Evolutionary conservation across 164 flowering plant species (phyloP).

Genomic region (Pachysandra terminalis): DNA sequence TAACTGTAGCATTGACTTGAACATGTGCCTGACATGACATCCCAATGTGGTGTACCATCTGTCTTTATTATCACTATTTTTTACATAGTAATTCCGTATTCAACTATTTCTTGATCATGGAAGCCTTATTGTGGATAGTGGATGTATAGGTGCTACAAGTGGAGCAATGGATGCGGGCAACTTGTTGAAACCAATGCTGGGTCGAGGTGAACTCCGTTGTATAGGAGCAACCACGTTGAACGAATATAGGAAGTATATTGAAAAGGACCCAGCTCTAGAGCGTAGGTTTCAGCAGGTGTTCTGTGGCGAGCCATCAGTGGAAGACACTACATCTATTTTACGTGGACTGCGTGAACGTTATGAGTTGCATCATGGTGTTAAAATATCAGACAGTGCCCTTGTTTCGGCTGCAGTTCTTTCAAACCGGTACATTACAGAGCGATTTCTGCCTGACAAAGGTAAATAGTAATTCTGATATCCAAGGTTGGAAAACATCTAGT

Average conservation of each 20-base stretch:
- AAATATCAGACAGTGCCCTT: conserved; percentile 90
- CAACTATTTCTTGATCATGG: conserved; percentile 5
- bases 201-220: conserved; percentile 93
- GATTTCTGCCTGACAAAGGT: conserved; percentile 98
- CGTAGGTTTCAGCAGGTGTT: conserved; percentile 95
- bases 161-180: conserved; percentile 99
- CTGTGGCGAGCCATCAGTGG: conserved; percentile 88
- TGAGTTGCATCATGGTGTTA: conserved; percentile 94
- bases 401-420: conserved; percentile 90
- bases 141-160: conserved; percentile 61
- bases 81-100: not conserved
- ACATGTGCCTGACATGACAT: not conserved
- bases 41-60: no score
- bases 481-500: not conserved
- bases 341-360: conserved; percentile 92
- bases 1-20: not conserved
- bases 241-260: conserved; percentile 90
- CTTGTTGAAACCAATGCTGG: conserved; percentile 93
- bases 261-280: conserved; percentile 92
- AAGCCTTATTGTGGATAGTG: not conserved
- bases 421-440: conserved; percentile 83
- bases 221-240: conserved; percentile 92
- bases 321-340: conserved; percentile 87
- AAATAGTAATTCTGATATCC: not conserved
- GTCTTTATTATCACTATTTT: no score